Conservation (phyloP, 148 eudicot genomes). For the Bassia scoparia region DNA sequence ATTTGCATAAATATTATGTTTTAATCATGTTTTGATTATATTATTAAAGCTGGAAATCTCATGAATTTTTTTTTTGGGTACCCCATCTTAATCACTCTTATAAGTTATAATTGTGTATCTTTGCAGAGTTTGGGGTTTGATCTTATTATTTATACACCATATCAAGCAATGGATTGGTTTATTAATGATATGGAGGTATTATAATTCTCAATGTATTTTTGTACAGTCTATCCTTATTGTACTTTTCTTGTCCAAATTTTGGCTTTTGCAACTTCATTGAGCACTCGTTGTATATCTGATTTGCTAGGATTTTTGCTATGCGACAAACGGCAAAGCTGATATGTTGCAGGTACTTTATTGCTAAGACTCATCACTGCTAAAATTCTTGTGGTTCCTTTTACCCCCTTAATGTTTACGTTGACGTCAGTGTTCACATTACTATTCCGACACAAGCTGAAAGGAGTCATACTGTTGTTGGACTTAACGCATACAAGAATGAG, state of each 20-base stretch:
- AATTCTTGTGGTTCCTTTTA: too few relatives aligned
- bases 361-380: background rate
- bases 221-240: constrained; percentile 6
- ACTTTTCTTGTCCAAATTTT: background rate
- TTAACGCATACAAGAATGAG: too few relatives aligned
- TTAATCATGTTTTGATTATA: too few relatives aligned
- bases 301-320: constrained; percentile 66
- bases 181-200: constrained; percentile 77
- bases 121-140: constrained; percentile 94
- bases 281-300: constrained; percentile 1
- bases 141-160: constrained; percentile 91
- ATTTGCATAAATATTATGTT: too few relatives aligned
- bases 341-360: constrained; percentile 49
- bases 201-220: too few relatives aligned
- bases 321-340: constrained; percentile 49
- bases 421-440: too few relatives aligned
- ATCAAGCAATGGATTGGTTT: constrained; percentile 86
- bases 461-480: too few relatives aligned
- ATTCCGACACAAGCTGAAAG: too few relatives aligned
- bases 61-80: constrained; percentile 7
- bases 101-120: constrained; percentile 9
- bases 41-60: too few relatives aligned
- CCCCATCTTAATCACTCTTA: constrained; percentile 4
- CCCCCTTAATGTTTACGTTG: too few relatives aligned
- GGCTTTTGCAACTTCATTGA: background rate